Evolutionary conservation across 1,284 basidiomycete species (phyloP).

Genomic region (Cerioporus squamosus): DNA sequence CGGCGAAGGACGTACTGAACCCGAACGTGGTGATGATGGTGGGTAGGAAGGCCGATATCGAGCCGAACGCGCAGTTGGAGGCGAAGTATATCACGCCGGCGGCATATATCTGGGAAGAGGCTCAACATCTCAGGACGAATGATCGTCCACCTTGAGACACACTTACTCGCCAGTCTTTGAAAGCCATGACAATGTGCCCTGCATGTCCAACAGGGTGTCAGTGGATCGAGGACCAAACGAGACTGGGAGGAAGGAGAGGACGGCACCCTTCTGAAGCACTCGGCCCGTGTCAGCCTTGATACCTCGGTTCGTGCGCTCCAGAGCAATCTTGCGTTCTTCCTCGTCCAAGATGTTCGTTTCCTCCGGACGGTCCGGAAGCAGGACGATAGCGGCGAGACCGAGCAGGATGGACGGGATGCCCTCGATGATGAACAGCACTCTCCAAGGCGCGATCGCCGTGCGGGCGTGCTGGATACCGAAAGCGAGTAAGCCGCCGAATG

Average conservation of each 20-base stretch:
- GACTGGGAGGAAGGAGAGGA: too few species aligned
- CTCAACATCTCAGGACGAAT: too few species aligned
- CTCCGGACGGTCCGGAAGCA: conserved; percentile 82
- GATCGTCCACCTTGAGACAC: neutral
- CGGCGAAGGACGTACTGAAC: conserved; percentile 41
- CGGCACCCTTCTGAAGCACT: too few species aligned
- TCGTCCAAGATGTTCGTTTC: conserved; percentile 73
- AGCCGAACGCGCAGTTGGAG: conserved; percentile 78
- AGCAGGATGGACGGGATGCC: conserved; percentile 72
- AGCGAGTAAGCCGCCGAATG: conserved; percentile 77
- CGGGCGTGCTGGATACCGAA: conserved; percentile 69
- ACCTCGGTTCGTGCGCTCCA: conserved; percentile 76
- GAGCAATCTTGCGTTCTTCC: conserved; percentile 71
- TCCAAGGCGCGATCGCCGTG: conserved; percentile 59
- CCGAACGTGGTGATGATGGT: conserved; percentile 81
- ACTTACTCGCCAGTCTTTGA: conserved; percentile 74
- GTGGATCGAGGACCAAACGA: neutral
- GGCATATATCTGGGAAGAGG: conserved; percentile 59
- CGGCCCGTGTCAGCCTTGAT: conserved; percentile 70
- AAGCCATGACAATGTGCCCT: conserved; percentile 64
- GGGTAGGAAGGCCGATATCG: conserved; percentile 83
- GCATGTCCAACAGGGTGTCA: conserved; percentile 29
- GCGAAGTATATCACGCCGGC: conserved; percentile 79
- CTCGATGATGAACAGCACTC: conserved; percentile 79
- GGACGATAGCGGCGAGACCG: conserved; percentile 64